Evolutionary conservation across 2,329 filamentous ascomycete genomes (phyloP).

Genomic region (Verticillium albo-atrum): DNA sequence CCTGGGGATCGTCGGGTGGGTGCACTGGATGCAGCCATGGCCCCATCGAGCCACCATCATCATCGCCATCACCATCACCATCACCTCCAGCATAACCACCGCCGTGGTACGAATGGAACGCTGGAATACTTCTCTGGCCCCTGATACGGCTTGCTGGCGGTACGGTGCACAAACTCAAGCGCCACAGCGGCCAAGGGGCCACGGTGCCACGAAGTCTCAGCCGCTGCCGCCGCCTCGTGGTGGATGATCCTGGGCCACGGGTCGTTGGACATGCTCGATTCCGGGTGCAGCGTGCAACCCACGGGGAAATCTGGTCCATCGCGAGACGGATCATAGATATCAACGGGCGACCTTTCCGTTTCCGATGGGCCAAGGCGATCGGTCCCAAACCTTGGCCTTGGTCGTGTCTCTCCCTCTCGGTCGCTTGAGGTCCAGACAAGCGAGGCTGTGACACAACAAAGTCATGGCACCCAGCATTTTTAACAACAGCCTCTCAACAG

Average conservation of each 20-base stretch:
- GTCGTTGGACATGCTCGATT: background rate
- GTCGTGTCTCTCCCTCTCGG: background rate
- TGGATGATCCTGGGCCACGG: background rate
- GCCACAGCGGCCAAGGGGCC: background rate
- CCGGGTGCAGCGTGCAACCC: background rate
- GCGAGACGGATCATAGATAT: background rate
- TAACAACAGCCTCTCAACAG: background rate
- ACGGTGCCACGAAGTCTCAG: background rate
- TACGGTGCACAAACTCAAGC: background rate
- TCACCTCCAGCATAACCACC: background rate
- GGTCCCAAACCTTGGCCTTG: background rate
- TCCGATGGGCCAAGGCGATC: background rate
- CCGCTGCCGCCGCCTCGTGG: background rate
- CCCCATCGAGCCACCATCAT: no score
- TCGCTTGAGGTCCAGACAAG: background rate
- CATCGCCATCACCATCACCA: no score
- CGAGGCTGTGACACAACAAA: background rate
- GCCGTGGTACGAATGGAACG: background rate
- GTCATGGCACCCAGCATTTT: background rate
- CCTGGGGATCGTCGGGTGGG: background rate
- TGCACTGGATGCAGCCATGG: background rate
- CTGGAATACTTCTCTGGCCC: background rate
- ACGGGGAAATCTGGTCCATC: background rate
- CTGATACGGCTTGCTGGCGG: background rate
- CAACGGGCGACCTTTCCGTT: background rate